A percentile compares a stretch with the other conserved stretches of the same genome.
phyloP scores from a whole-genome alignment of 495 filamentous ascomycete species.

The Ascodesmis nigricans region DNA sequence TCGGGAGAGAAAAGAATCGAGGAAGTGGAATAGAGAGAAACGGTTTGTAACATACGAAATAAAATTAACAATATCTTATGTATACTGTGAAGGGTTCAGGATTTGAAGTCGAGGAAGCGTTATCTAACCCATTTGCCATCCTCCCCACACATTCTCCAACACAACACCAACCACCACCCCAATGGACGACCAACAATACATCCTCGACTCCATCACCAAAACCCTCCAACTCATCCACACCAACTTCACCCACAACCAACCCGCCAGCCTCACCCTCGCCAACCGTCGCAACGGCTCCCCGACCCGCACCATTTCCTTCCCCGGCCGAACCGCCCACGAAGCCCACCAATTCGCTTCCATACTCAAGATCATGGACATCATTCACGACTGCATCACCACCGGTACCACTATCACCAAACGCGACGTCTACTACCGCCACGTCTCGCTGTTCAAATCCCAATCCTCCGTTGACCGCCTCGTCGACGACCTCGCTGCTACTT shows the following conservation, averaged over 20 bases:
- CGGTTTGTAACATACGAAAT: no score
- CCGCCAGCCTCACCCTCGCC: conserved; percentile 5
- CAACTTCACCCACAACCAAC: conserved; percentile 2
- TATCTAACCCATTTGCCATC: no score
- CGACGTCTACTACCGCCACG: conserved; percentile 79
- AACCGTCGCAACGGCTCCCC: background rate
- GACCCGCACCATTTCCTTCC: conserved; percentile 6
- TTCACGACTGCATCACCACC: conserved; percentile 6
- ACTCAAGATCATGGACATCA: conserved; percentile 8
- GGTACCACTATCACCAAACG: conserved; percentile 22
- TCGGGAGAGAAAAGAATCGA: conserved; percentile 5
- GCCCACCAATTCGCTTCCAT: conserved; percentile 11
- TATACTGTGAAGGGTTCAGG: no score
- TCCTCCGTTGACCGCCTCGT: conserved; percentile 51
- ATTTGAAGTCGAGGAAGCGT: no score
- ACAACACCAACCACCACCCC: no score
- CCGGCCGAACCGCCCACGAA: no score
- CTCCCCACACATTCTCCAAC: no score
- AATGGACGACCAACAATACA: no score
- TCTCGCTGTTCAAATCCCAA: conserved; percentile 56
- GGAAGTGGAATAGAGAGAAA: conserved; percentile 6
- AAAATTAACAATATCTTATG: no score
- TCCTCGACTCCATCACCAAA: no score
- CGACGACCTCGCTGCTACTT: conserved; percentile 67
- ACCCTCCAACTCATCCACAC: no score